Base-by-base conservation (phyloP, 2,329 filamentous ascomycete genomes). In the Aspergillus aculeatus region DNA sequence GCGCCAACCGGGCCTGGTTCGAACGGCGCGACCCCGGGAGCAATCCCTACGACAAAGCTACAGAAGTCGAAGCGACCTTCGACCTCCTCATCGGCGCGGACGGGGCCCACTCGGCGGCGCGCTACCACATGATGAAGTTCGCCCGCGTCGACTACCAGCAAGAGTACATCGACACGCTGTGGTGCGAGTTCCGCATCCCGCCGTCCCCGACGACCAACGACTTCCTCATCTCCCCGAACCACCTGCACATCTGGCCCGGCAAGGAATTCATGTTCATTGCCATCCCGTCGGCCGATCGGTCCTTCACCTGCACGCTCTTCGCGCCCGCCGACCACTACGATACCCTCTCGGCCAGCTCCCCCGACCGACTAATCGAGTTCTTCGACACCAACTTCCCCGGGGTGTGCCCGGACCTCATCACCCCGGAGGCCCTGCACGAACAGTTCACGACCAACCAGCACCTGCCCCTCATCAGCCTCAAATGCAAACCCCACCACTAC, bases 231-330 rank as follows among this genome's bases (percentile, higher is more conserved):
- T 95, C 92, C 0, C 92, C 92, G 1, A 91, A 97, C 69, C 93
- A 98, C 73, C 82, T 99, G 1, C 95, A 99, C 76, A 99, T 99
- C 72, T 99, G 95, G 95, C 95, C 95, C 0, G 92, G 91, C 32
- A 88, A 88, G 68, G 87, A 93, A 47, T 94, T 95, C 70, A 98
- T 99, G 96, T 99, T 99, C 78, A 99, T 99, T 71, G 96, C 95
- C 19, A 93, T 99, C 48, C 94, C 95, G 0, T 83, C 82, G n/a
- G 74, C 91, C 76, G 92, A 98, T 73, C 92, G 91, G 58, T 90
- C 91, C 2, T 99, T 99, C 73, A 97, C 93, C 0, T 96, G 92
- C 75, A 99, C 96, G 0, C 83, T 99, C 3, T 99, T 99, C 75
- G 84, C 96, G 44, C 90, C 93, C 0, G 85, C 88, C 41, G 76